Base-by-base conservation (phyloP, 306 rosid genomes). In the Acacia melanoxylon region DNA sequence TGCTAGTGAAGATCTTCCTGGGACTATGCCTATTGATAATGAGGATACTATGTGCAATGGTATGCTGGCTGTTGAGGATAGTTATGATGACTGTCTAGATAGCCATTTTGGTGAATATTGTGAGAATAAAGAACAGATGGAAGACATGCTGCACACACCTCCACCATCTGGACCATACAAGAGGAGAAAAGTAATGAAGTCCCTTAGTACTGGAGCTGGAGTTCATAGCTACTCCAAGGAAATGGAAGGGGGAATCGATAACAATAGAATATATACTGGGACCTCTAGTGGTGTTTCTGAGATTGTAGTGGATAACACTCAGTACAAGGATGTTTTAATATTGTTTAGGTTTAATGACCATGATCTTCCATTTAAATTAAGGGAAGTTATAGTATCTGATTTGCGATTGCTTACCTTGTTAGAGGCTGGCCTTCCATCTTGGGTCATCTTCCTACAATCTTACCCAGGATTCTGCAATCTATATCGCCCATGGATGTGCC, bases 401-500 rank as follows among this genome's bases (percentile, higher is more conserved):
- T 85, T 93, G 86, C 89, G 99, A 81, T 87, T 96, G 78, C 97
- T 96, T 76, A 93, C 98, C 14, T 85, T 96, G 87, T 87, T 96
- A 85, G 99, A 96, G 87, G 97, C 98, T 41, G 98, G 99, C 76
- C 98, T 96, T 86, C 99, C 99, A 44, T 88, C 99, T 61, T 96
- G 99, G 99, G 99, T 86, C 69, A 82, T 96, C 85, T 93, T 96
- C 86, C 97, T 96, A 78, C 99, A 96, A 88, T 96, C 99, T 72
- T 96, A 96, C 88, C 99, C 99, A 3, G 99, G 88, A 76, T 88
- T 96, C 72, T 88, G 94, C 86, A 90, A 96, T 81, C 75, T 93
- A 20, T 96, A 96, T 90, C 99, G 99, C 63, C 98, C 99, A 8
- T 96, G 98, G 99, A 96, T 96, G 99, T 96, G 98, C 84, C 99